Conservation (phyloP, 2,329 filamentous ascomycete species). For the Zymoseptoria passerinii region DNA sequence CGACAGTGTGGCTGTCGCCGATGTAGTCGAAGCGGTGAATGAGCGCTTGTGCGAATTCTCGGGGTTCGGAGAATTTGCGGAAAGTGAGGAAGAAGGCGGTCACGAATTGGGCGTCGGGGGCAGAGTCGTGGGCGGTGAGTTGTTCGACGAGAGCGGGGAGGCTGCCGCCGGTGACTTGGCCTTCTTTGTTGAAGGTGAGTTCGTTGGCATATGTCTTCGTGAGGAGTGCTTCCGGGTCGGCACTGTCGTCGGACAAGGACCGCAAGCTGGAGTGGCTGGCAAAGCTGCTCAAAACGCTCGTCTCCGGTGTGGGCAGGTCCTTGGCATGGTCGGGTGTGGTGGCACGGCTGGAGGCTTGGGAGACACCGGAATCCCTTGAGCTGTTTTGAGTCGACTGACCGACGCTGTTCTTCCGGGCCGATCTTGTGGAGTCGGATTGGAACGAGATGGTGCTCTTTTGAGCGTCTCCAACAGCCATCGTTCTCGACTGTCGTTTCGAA, state of each 20-base stretch:
- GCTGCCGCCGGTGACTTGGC: conserved; percentile 86
- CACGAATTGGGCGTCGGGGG: conserved; percentile 84
- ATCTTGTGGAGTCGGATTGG: conserved; percentile 8
- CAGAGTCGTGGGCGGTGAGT: conserved; percentile 84
- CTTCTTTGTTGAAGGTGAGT: conserved; percentile 86
- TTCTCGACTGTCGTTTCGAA: neutral
- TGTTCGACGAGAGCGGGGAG: conserved; percentile 87
- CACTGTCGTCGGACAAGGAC: conserved; percentile 58
- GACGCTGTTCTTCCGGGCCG: conserved; percentile 54
- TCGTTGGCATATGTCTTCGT: conserved; percentile 89
- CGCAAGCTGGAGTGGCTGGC: conserved; percentile 58
- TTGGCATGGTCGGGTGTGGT: conserved; percentile 69
- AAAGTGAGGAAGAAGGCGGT: conserved; percentile 96
- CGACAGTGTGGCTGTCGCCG: conserved; percentile 64
- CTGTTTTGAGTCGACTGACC: conserved; percentile 69
- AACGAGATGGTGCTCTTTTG: conserved; percentile 10
- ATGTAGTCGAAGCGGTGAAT: conserved; percentile 91
- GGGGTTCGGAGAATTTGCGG: conserved; percentile 77
- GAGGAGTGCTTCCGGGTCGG: conserved; percentile 77
- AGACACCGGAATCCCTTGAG: conserved; percentile 69
- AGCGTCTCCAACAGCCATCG: conserved; percentile 5
- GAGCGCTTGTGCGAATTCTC: conserved; percentile 70
- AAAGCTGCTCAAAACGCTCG: conserved; percentile 52
- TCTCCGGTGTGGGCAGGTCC: conserved; percentile 36
- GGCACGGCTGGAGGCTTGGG: conserved; percentile 75